A percentile compares a stretch with the other conserved stretches of the same genome.
phyloP scores from a whole-genome alignment of 2,329 filamentous ascomycete species.

The Diaporthe sp. region DNA sequence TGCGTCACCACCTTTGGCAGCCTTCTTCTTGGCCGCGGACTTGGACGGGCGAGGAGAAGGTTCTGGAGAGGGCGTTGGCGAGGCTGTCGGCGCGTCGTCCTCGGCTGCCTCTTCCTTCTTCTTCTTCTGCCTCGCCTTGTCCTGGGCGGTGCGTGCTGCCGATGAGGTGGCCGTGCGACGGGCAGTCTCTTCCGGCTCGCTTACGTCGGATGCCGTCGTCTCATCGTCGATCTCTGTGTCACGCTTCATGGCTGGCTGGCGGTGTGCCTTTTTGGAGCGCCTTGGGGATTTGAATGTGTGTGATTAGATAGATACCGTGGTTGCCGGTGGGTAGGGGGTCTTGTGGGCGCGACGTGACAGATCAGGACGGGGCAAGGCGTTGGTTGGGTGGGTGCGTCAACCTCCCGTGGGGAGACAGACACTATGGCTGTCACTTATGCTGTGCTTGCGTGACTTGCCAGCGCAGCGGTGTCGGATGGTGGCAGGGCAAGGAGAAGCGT shows the following conservation, averaged over 20 bases:
- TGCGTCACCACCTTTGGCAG: too few relatives aligned
- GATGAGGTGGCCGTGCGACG: slow-evolving; percentile 35
- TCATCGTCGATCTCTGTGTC: slow-evolving; percentile 28
- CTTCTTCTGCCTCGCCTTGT: background rate
- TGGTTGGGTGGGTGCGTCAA: background rate
- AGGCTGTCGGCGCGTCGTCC: background rate
- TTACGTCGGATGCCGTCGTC: slow-evolving; percentile 28
- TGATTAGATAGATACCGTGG: too few relatives aligned
- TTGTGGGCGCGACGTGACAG: slow-evolving; percentile 16
- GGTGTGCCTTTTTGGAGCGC: background rate
- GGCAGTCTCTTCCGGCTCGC: slow-evolving; percentile 28
- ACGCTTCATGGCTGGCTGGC: slow-evolving; percentile 20
- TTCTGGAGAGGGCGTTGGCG: slow-evolving; percentile 22
- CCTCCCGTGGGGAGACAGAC: background rate
- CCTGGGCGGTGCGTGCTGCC: background rate
- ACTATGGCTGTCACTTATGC: slow-evolving; percentile 10
- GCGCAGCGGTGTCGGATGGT: slow-evolving; percentile 7
- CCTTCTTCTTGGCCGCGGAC: too few relatives aligned
- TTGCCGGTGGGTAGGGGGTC: too few relatives aligned
- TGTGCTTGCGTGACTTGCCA: slow-evolving; percentile 8
- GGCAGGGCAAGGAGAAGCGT: background rate
- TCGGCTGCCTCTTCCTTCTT: background rate
- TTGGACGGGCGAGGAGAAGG: background rate
- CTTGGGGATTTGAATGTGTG: background rate
- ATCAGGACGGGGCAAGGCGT: background rate